Evolutionary conservation across 148 eudicot species (phyloP), one percentile per base, ranked within the genome.

Genomic region (Drosera capensis): DNA sequence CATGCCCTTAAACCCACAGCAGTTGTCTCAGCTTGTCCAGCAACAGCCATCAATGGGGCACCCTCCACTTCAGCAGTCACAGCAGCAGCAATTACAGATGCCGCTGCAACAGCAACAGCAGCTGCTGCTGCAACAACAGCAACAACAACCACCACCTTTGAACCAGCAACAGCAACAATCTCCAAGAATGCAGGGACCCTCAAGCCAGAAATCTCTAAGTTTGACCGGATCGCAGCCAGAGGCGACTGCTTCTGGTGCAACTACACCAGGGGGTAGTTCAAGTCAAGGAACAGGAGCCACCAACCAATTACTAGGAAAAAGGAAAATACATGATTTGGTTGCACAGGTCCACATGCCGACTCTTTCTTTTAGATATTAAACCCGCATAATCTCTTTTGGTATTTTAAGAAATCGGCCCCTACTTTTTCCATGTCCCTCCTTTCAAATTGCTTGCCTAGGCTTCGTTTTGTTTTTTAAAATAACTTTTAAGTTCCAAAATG

Each of bases 221-320:
- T 65, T 88, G 59, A 80, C 94, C 1, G 96, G 94, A 53, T 88
- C 94, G 28, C 94, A 88, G 58, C 96, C 96, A 24, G 96, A 88
- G 79, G 92, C 92, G 42, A 88, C 92, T 51, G 80, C 64, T 56
- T 88, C 92, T 26, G 94, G 94, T 21, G 53, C 78, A 25, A 79
- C 94, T 31, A 74, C 94, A 14, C 83, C 82, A 1, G 96, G 94
- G 23, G 92, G 96, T 5, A 83, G 96, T 62, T 88, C 94, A 16
- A 88, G 92, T 64, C 96, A 74, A 54, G 94, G 96, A 63, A 79
- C 94, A 18, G 96, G 80, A 67, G 83, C 92, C 31, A 83, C 75
- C 62, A 88, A 88, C 60, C 96, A 83, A 66, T 51, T 83, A 17
- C 83, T 79, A 52, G 90, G 96, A 55, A 88, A 88, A 70, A 68